A percentile compares a stretch with the other conserved stretches of the same genome.
Evolutionary conservation across 2,329 filamentous ascomycete species (phyloP).

Genomic region (Talaromyces piceae): DNA sequence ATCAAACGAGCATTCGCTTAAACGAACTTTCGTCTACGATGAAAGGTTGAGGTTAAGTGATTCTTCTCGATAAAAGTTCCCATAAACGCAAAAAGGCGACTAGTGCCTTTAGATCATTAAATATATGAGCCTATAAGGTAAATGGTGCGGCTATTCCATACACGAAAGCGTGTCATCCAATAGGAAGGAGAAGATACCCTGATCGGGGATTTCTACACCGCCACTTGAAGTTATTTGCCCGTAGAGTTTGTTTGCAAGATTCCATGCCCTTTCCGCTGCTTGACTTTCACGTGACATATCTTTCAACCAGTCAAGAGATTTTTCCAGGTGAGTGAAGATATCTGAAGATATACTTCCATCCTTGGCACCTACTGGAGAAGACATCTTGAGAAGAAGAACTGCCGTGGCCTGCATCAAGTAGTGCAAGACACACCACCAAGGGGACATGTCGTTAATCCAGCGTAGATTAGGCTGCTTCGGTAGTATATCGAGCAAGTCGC

Average conservation of each 20-base stretch:
- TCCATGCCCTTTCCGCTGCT: background rate
- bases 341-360: background rate
- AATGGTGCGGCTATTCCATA: background rate
- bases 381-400: slow-evolving; percentile 37
- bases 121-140: too few species aligned
- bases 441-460: slow-evolving; percentile 16
- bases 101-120: too few species aligned
- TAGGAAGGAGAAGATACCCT: background rate
- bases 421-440: slow-evolving; percentile 39
- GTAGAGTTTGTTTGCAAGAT: background rate
- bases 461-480: background rate
- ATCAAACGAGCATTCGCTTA: too few species aligned
- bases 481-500: background rate
- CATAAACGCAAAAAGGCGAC: too few species aligned
- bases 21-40: too few species aligned
- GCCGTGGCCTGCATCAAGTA: slow-evolving; percentile 38
- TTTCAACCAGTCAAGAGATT: background rate
- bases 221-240: background rate
- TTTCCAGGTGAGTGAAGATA: background rate
- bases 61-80: too few species aligned
- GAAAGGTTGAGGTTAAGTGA: too few species aligned
- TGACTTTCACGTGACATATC: background rate
- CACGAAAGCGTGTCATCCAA: background rate
- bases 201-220: background rate
- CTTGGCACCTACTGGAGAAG: slow-evolving; percentile 31